Evolutionary conservation across 2,329 filamentous ascomycete genomes (phyloP).

Genomic region (Hypomyces rosellus): DNA sequence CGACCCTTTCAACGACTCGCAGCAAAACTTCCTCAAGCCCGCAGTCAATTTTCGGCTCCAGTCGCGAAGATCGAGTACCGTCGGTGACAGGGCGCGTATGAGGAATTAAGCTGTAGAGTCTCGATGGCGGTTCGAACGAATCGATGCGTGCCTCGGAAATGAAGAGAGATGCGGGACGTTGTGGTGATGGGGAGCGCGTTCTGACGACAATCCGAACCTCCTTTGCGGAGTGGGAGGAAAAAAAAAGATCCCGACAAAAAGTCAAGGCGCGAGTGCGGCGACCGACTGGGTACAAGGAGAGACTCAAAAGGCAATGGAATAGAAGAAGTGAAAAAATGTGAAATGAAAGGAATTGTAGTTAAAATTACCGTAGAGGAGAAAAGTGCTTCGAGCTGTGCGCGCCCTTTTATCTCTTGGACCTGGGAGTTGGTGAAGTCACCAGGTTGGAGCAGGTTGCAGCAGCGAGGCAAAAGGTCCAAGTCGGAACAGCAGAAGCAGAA

Average conservation of each 20-base stretch:
- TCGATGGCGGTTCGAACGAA: too few relatives aligned
- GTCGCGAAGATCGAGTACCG: neutral
- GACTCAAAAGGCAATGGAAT: constrained; percentile 3
- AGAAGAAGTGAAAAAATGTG: constrained; percentile 14
- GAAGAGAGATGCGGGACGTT: too few relatives aligned
- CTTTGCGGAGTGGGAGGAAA: neutral
- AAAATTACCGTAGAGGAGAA: constrained; percentile 12
- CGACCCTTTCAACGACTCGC: constrained; percentile 6
- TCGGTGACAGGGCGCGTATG: neutral
- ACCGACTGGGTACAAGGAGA: neutral
- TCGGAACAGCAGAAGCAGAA: too few relatives aligned
- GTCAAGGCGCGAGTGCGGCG: constrained; percentile 8
- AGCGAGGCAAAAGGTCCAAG: constrained; percentile 14
- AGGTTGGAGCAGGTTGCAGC: constrained; percentile 14
- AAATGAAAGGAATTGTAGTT: constrained; percentile 5
- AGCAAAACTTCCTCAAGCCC: neutral
- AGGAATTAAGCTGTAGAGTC: neutral
- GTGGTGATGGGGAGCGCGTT: too few relatives aligned
- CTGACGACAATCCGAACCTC: neutral
- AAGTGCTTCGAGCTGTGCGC: neutral
- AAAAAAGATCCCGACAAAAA: neutral
- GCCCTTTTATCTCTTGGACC: constrained; percentile 25
- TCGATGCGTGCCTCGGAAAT: too few relatives aligned
- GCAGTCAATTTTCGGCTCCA: too few relatives aligned
- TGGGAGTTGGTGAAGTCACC: constrained; percentile 8